Base-by-base conservation (phyloP, 768 basidiomycete genomes). In the Omphalotus guepiniiformis region DNA sequence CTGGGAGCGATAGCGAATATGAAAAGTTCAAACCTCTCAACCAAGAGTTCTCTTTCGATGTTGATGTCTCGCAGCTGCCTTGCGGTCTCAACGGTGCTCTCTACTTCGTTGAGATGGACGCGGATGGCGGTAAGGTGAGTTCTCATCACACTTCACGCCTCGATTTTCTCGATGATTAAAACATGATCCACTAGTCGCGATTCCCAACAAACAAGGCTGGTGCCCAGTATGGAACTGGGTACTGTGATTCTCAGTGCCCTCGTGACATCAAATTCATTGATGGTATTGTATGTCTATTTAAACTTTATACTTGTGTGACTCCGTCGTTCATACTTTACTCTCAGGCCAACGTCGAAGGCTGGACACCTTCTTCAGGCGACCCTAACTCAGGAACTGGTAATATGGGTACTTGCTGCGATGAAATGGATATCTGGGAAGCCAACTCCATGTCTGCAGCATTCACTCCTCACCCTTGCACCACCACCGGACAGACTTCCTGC, bases 41-140 rank as follows among this genome's bases (percentile, higher is more conserved):
- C 63, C 59, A 67, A 53, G 71, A 73, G 62, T 72, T 73, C 60
- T 65, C 69, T 25, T 73, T 73, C 58, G 70, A 71, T 56, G 70
- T 73, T 53, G 70, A 73, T 56, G 60, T 73, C 47, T 68, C 70
- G 49, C 60, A 68, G 45, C 68, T 73, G 42, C 64, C 64, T 16
- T 73, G 71, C 53, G 71, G 71, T 55, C 66, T 73, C 55, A 73
- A 73, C 57, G 71, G 71, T 56, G 71, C 71, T 29, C 60, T 73
- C 49, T 72, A 73, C 62, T 69, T 73, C 58, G 53, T 60, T 42
- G 60, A 66, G 55, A 73, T 73, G 71, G 70, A 63, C 53, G 56
- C 63, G 7, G 71, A 72, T 53, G 71, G 71, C 59, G 71, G 71
- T 38, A 42, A 58, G 53, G 37, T 39, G 9, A 48, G 39, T 23